Evolutionary conservation across 2,329 filamentous ascomycete genomes (phyloP).

Genomic region (Pezizomycotina sp.): DNA sequence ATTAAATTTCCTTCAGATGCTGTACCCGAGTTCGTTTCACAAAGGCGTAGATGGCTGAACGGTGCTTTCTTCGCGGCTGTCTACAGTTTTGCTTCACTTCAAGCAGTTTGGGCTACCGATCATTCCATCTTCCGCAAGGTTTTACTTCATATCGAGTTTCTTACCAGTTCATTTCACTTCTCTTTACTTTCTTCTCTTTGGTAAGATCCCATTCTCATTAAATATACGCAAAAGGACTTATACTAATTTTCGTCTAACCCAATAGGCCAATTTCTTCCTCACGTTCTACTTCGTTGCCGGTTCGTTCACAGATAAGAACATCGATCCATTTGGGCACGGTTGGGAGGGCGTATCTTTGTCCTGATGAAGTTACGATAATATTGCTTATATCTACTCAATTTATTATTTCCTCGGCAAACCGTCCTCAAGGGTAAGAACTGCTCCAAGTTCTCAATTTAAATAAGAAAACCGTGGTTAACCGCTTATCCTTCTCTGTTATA

Average conservation of each 20-base stretch:
- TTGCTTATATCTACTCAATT: constrained; percentile 89
- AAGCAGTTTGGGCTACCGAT: constrained; percentile 82
- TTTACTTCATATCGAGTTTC: constrained; percentile 80
- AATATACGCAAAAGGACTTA: not conserved
- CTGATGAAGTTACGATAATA: constrained; percentile 70
- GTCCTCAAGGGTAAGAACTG: constrained; percentile 57
- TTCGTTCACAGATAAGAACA: constrained; percentile 56
- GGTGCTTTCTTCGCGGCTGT: constrained; percentile 97
- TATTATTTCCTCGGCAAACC: constrained; percentile 88
- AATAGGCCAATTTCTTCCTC: constrained; percentile 82
- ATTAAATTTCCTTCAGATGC: constrained; percentile 41
- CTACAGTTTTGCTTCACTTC: constrained; percentile 89
- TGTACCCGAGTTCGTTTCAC: constrained; percentile 92
- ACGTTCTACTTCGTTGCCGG: constrained; percentile 97
- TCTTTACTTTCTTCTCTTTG: constrained; percentile 96
- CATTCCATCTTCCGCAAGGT: constrained; percentile 80
- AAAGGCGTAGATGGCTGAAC: constrained; percentile 91
- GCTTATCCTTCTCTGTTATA: not conserved
- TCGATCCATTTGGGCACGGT: constrained; percentile 84
- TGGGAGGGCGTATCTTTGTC: constrained; percentile 69
- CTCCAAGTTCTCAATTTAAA: not conserved
- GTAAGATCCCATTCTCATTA: constrained; percentile 19
- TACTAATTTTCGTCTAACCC: constrained; percentile 17
- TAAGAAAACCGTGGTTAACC: constrained; percentile 8
- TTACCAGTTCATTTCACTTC: constrained; percentile 79